A percentile compares a stretch with the other conserved stretches of the same genome.
Evolutionary conservation across 2,329 filamentous ascomycete genomes (phyloP).

Genomic region (Aspergillus clavatus): DNA sequence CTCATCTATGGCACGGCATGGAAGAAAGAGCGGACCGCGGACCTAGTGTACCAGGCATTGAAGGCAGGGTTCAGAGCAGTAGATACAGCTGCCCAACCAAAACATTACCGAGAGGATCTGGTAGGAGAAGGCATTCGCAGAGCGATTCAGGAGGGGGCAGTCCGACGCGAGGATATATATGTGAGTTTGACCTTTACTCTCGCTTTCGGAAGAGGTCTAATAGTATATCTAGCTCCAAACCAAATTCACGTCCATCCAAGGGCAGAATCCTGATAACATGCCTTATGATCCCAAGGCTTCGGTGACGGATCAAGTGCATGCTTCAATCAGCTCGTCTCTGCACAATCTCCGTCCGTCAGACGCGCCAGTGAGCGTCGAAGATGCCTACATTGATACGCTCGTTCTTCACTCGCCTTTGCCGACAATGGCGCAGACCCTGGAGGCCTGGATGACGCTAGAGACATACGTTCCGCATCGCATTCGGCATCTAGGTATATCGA

Average conservation of each 20-base stretch:
- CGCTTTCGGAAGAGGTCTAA: background rate
- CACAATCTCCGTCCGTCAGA: constrained; percentile 48
- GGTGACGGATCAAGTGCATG: constrained; percentile 60
- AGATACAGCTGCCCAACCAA: constrained; percentile 74
- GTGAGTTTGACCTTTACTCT: constrained; percentile 39
- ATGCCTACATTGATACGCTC: constrained; percentile 53
- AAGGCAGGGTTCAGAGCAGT: constrained; percentile 65
- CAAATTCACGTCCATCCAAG: constrained; percentile 66
- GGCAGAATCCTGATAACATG: constrained; percentile 57
- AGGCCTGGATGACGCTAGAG: constrained; percentile 64
- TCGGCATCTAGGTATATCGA: constrained; percentile 69
- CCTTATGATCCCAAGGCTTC: constrained; percentile 59
- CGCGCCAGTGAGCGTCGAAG: constrained; percentile 27
- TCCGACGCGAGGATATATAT: constrained; percentile 59
- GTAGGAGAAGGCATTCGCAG: constrained; percentile 63
- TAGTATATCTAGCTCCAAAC: constrained; percentile 60
- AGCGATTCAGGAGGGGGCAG: constrained; percentile 56
- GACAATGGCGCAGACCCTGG: constrained; percentile 50
- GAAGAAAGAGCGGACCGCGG: constrained; percentile 66
- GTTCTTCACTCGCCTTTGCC: constrained; percentile 56
- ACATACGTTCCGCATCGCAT: constrained; percentile 61
- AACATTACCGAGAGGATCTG: constrained; percentile 69
- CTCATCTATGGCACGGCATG: constrained; percentile 80
- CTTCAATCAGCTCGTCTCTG: constrained; percentile 64
- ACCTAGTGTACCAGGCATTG: constrained; percentile 65